Conservation (phyloP, 192 early-diverging fungal genomes). For the Coemansia nantahalensis region DNA sequence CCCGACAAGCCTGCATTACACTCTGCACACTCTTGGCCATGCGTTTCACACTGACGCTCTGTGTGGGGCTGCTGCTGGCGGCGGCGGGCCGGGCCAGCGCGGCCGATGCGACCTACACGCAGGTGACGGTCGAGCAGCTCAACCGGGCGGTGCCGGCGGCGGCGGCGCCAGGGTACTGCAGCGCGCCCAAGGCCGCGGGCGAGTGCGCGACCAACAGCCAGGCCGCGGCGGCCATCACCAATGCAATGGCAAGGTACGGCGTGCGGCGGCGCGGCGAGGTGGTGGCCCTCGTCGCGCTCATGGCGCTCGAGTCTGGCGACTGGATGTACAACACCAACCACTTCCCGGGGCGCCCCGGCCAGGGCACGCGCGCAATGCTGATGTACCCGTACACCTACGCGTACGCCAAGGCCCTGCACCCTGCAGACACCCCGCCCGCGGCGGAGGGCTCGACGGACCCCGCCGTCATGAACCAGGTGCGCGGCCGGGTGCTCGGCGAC, state of each 20-base stretch:
- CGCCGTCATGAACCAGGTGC: constrained; percentile 26
- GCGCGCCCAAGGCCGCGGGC: too few relatives aligned
- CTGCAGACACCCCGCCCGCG: not conserved
- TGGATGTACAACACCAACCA: constrained; percentile 39
- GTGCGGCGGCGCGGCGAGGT: constrained; percentile 26
- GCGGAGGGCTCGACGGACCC: not conserved
- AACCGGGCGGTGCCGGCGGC: too few relatives aligned
- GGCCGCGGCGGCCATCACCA: constrained; percentile 23
- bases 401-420: constrained; percentile 27
- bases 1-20: too few relatives aligned
- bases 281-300: constrained; percentile 27
- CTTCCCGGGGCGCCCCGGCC: constrained; percentile 8
- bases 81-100: too few relatives aligned
- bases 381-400: constrained; percentile 20
- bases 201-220: constrained; percentile 18
- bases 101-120: too few relatives aligned
- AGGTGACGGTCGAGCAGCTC: not conserved
- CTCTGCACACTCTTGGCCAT: too few relatives aligned
- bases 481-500: constrained; percentile 35
- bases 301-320: constrained; percentile 30
- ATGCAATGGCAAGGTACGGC: constrained; percentile 17
- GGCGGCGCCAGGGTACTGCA: too few relatives aligned
- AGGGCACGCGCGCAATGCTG: constrained; percentile 39
- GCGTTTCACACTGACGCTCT: not conserved
- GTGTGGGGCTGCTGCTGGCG: not conserved